Evolutionary conservation across 2,329 filamentous ascomycete species (phyloP).

Genomic region (Talaromyces sp.): DNA sequence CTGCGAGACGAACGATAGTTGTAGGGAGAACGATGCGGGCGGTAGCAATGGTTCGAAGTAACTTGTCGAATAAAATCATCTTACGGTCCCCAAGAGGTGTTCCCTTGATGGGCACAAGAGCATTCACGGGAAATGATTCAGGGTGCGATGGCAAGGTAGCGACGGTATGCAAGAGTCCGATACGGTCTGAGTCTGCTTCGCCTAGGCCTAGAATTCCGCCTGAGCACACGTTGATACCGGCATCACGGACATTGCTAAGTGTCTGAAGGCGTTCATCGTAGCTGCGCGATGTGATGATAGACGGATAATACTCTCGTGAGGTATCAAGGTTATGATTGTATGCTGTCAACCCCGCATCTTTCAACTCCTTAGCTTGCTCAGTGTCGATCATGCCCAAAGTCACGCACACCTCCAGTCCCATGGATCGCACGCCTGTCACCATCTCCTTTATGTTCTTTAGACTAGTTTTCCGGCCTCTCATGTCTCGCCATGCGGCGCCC

Average conservation of each 20-base stretch:
- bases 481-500: conserved; percentile 91
- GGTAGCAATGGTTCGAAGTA: conserved; percentile 79
- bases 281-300: conserved; percentile 76
- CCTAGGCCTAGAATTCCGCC: conserved; percentile 85
- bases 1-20: conserved; percentile 83
- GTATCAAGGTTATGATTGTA: conserved; percentile 97
- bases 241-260: conserved; percentile 73
- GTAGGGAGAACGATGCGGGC: conserved; percentile 77
- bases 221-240: conserved; percentile 85
- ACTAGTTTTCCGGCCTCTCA: conserved; percentile 82
- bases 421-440: conserved; percentile 72
- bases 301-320: conserved; percentile 82
- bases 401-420: conserved; percentile 92
- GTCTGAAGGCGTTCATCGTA: conserved; percentile 86
- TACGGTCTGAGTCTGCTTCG: conserved; percentile 72
- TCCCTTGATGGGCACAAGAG: conserved; percentile 84
- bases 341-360: conserved; percentile 78
- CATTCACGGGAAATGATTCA: conserved; percentile 88
- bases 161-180: conserved; percentile 80
- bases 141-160: conserved; percentile 77
- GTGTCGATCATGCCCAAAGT: conserved; percentile 89
- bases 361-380: conserved; percentile 75
- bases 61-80: conserved; percentile 70
- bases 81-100: conserved; percentile 76
- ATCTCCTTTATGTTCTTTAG: conserved; percentile 82